These are phyloP conservation scores for Paxillus rubicundulus DNA, from an alignment of 768 basidiomycete species.

Conservation along the genomic window DNA sequence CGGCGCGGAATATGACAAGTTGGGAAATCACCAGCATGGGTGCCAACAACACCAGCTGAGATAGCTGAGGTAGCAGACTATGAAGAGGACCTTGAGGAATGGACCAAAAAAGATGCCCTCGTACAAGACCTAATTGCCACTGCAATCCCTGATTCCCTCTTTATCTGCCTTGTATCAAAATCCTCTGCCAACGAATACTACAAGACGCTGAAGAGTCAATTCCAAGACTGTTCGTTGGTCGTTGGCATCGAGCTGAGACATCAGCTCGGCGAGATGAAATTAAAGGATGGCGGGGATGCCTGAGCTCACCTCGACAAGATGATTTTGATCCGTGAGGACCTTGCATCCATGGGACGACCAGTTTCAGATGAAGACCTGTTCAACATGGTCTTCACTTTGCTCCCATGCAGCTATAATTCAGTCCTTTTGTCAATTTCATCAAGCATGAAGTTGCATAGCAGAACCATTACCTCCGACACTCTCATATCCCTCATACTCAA, in stretches of 20 bases:
- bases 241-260: neutral
- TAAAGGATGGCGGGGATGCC: neutral
- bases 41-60: no score
- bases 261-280: neutral
- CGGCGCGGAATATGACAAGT: no score
- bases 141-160: neutral
- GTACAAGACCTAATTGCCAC: constrained; percentile 13
- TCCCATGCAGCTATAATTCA: constrained; percentile 34
- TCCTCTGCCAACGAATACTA: constrained; percentile 22
- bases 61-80: neutral
- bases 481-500: constrained; percentile 10
- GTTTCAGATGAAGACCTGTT: constrained; percentile 32
- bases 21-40: no score
- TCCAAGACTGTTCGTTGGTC: neutral
- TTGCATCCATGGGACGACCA: constrained; percentile 32
- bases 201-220: neutral
- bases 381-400: constrained; percentile 34
- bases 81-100: neutral
- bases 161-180: neutral
- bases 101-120: constrained; percentile 23
- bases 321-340: constrained; percentile 27
- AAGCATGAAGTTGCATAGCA: neutral
- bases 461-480: neutral
- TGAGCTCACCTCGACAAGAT: neutral
- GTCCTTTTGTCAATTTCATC: constrained; percentile 22